Base-by-base conservation (phyloP, 1,139 yeast genomes). In the Sugiyamaella novakii region DNA sequence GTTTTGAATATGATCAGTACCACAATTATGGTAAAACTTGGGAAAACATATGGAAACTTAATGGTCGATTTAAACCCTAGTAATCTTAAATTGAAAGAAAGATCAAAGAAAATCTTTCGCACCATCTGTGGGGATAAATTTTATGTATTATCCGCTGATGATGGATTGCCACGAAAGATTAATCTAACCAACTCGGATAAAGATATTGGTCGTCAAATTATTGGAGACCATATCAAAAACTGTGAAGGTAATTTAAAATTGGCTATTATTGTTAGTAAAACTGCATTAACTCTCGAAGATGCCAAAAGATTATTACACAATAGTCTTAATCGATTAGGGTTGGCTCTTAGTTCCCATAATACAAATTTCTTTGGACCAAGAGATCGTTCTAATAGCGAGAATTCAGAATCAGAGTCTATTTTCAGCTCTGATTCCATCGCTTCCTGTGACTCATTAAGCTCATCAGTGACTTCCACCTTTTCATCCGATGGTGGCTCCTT, bases 51-150 rank as follows among this genome's bases (percentile, higher is more conserved):
- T 39, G 60, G 62, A 18, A 61, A 61, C 43, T 49, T 61, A 29
- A 61, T 61, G 65, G 64, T 61, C 3, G 65, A 61, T 40, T 52
- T 61, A 36, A 52, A 52, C 30, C 61, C 60, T 3, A 52, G 60
- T 11, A 61, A 61, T 34, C 33, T 41, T 12, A 61, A 61, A 47
- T 55, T 61, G 27, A 48, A 51, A 27, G 57, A 50, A 21, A 52
- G 65, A 21, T 51, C 65, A 10, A 50, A 55, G 17, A 48, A 56
- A 8, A 61, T 61, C 12, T 49, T 61, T 37, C 49, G 54, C 10
- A 41, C 52, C 24, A 48, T 60, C 8, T 58, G 60, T 37, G 55
- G 58, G 6, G 37, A 45, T 5, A 25, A 25, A 30, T 45, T 58
- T 18, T 54, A 43, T 33, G 36, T 25, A 6, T 30, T 31, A 24